phyloP scores from a whole-genome alignment of 352 stramenopile genomes.

The Pythium dissimile region DNA sequence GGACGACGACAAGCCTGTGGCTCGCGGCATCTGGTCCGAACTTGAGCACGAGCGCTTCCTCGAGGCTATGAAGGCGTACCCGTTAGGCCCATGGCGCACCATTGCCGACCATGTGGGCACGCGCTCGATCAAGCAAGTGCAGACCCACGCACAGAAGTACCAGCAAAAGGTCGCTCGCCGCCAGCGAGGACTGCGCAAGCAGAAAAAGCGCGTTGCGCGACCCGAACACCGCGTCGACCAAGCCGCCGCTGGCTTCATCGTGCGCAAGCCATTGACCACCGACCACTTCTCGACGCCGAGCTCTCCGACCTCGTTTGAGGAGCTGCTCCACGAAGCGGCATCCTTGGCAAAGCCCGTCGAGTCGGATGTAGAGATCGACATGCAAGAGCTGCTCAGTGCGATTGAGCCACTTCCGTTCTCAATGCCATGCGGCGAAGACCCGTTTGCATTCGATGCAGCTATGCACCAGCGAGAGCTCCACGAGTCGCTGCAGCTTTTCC shows the following conservation, averaged over 20 bases:
- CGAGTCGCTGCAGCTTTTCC: conserved; percentile 23
- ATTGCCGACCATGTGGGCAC: conserved; percentile 76
- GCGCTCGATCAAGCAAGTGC: conserved; percentile 79
- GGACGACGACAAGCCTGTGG: conserved; percentile 33
- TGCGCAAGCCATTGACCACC: conserved; percentile 22
- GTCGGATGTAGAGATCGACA: conserved; percentile 3
- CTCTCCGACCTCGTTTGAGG: conserved; percentile 19
- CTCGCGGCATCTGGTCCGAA: conserved; percentile 68
- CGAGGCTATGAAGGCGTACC: conserved; percentile 79
- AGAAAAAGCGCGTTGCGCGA: conserved; percentile 79
- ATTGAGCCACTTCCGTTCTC: conserved; percentile 56
- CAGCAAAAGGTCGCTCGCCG: conserved; percentile 81
- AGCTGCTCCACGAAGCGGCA: conserved; percentile 15
- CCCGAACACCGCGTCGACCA: conserved; percentile 73
- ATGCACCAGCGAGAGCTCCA: conserved; percentile 36
- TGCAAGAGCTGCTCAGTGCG: conserved; percentile 15
- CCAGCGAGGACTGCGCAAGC: conserved; percentile 75
- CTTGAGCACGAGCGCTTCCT: conserved; percentile 81
- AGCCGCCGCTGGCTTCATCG: conserved; percentile 59
- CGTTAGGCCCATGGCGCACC: conserved; percentile 63
- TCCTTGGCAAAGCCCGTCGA: background rate
- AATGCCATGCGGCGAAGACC: background rate
- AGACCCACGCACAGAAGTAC: conserved; percentile 86
- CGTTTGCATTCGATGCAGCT: conserved; percentile 35
- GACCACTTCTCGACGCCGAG: background rate